Base-by-base conservation (phyloP, 1,284 basidiomycete species). In the Cryptococcus sp. region DNA sequence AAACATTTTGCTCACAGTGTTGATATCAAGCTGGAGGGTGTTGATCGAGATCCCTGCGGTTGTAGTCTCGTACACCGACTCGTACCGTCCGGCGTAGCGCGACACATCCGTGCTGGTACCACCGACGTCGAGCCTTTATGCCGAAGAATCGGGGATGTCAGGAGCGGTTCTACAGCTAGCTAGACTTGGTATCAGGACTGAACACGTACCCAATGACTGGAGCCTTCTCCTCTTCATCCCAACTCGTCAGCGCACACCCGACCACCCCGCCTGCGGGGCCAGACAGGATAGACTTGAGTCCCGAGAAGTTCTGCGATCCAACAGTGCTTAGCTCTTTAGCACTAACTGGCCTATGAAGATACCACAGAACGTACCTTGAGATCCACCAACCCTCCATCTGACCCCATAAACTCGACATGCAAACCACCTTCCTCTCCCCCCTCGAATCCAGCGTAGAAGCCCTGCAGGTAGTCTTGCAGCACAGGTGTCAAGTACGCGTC, bases 401-500 rank as follows among this genome's bases (percentile, higher is more conserved):
- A 86, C 21, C 85, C 85, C 90, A 93, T 94, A 70, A 93, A 93
- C 73, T 78, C 76, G 39, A 80, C 78, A 37, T 69, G 63, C 24
- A 76, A 64, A 8, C 64, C 63, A 15, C 67, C 62, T 20, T 70
- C 53, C 42, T 63, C 52, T 1, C 67, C 67, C n/a, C 67, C 82
- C 63, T 94, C 88, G 65, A 97, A 97, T 0, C 93, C 92, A 35
- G 78, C 76, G 77, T 93, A 96, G 80, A 97, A 96, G 0, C 91
- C 90, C 62, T 93, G 87, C n/a, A 97, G 82, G 69, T 97, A 97
- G 33, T 84, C 82, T 21, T 83, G 80, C 37, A 97, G 78, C 47
- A 96, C 88, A 1, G 94, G 95, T 0, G 94, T 97, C 33, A 98
- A 84, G 73, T 98, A 98, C 1, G 95, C 96, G 67, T 98, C 95